Evolutionary conservation across 2,329 filamentous ascomycete species (phyloP).

Genomic region (Aspergillus calidoustus): DNA sequence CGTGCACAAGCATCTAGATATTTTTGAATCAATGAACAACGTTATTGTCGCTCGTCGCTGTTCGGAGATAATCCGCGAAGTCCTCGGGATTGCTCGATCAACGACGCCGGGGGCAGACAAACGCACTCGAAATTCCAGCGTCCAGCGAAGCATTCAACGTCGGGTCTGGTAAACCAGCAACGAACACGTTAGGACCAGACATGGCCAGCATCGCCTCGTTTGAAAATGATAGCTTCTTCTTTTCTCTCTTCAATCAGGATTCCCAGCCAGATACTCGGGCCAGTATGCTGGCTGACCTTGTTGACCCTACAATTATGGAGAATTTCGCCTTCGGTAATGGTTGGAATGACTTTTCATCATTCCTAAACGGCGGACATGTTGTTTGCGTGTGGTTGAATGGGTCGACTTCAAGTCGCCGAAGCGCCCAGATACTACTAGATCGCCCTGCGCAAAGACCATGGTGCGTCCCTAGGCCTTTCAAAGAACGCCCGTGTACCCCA

Average conservation of each 20-base stretch:
- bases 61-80: slow-evolving; percentile 35
- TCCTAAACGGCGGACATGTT: slow-evolving; percentile 10
- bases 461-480: no score
- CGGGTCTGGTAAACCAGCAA: not conserved
- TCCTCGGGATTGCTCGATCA: slow-evolving; percentile 31
- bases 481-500: no score
- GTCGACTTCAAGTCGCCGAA: not conserved
- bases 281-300: slow-evolving; percentile 30
- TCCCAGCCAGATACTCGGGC: slow-evolving; percentile 24
- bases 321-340: slow-evolving; percentile 31
- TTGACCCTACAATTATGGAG: slow-evolving; percentile 29
- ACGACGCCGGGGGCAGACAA: slow-evolving; percentile 9
- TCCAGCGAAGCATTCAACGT: not conserved
- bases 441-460: not conserved
- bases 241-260: slow-evolving; percentile 26
- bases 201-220: not conserved
- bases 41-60: slow-evolving; percentile 37
- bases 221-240: slow-evolving; percentile 23
- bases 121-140: not conserved
- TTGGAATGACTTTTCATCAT: slow-evolving; percentile 24
- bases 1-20: slow-evolving; percentile 37
- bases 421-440: not conserved
- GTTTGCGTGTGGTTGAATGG: not conserved
- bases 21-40: slow-evolving; percentile 38
- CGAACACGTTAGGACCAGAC: not conserved